A percentile compares a stretch with the other conserved stretches of the same genome.
These are phyloP conservation scores for Byssoonygena ceratinophila DNA, from an alignment of 2,329 filamentous ascomycete genomes.

Conservation along the genomic window DNA sequence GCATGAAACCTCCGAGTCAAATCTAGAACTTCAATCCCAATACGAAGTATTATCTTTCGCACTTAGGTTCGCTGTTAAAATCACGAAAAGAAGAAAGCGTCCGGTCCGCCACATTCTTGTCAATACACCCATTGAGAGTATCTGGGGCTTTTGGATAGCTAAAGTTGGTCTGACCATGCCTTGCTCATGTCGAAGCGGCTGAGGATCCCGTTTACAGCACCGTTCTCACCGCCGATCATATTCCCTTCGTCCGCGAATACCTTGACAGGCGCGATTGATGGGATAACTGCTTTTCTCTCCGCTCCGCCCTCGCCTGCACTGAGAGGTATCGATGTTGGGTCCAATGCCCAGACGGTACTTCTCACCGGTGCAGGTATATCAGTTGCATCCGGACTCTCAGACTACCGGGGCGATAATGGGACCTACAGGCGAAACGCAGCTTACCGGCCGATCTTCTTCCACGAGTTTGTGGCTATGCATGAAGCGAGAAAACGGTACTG, in stretches of 20 bases:
- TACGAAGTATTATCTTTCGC: background rate
- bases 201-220: slow-evolving; percentile 82
- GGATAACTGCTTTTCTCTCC: slow-evolving; percentile 65
- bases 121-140: background rate
- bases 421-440: slow-evolving; percentile 87
- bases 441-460: slow-evolving; percentile 84
- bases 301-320: slow-evolving; percentile 45
- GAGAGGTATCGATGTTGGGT: slow-evolving; percentile 33
- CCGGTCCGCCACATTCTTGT: background rate
- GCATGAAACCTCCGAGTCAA: background rate
- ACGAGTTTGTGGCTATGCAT: slow-evolving; percentile 74
- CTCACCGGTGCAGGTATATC: slow-evolving; percentile 83
- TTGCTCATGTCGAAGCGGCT: slow-evolving; percentile 58
- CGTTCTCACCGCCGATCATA: slow-evolving; percentile 63
- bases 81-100: background rate
- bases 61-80: background rate
- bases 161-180: slow-evolving; percentile 23
- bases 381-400: slow-evolving; percentile 81
- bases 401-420: slow-evolving; percentile 81
- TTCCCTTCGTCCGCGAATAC: slow-evolving; percentile 62
- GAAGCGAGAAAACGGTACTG: slow-evolving; percentile 87
- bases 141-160: background rate
- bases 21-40: background rate
- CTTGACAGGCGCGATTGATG: slow-evolving; percentile 61
- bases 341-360: slow-evolving; percentile 50